A percentile compares a stretch with the other conserved stretches of the same genome.
Evolutionary conservation across 2,329 filamentous ascomycete species (phyloP).

Genomic region (Pochonia chlamydosporia): DNA sequence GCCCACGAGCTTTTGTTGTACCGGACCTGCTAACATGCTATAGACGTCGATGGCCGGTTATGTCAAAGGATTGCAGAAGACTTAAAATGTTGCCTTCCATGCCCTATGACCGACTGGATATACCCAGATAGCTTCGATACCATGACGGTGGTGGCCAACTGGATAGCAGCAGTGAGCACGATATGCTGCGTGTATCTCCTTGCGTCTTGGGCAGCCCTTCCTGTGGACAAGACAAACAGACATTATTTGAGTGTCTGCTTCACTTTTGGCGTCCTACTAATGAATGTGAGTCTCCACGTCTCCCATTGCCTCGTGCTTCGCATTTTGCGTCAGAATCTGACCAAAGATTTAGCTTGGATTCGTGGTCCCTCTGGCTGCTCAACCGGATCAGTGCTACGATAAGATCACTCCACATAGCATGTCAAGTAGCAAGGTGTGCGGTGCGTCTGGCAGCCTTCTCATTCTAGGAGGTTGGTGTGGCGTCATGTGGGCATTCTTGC

Average conservation of each 20-base stretch:
- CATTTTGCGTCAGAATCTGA: conserved; percentile 12
- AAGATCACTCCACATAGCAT: conserved; percentile 91
- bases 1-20: conserved; percentile 6
- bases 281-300: conserved; percentile 60
- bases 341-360: conserved; percentile 64
- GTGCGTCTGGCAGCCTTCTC: conserved; percentile 80
- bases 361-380: conserved; percentile 75
- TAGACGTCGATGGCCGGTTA: conserved; percentile 52
- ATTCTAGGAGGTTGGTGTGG: conserved; percentile 80
- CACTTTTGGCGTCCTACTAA: conserved; percentile 66
- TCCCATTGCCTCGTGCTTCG: background rate
- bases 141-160: conserved; percentile 65
- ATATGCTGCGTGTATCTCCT: conserved; percentile 70
- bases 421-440: conserved; percentile 74
- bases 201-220: conserved; percentile 71
- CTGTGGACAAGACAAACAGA: conserved; percentile 81
- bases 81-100: conserved; percentile 78
- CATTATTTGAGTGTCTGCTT: conserved; percentile 92
- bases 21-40: background rate
- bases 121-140: conserved; percentile 55
- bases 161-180: conserved; percentile 72
- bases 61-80: conserved; percentile 43
- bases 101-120: conserved; percentile 76
- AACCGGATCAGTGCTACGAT: conserved; percentile 79
- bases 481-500: conserved; percentile 85